Conservation (phyloP, 108 stramenopile species). For the Poteriospumella lacustris region DNA sequence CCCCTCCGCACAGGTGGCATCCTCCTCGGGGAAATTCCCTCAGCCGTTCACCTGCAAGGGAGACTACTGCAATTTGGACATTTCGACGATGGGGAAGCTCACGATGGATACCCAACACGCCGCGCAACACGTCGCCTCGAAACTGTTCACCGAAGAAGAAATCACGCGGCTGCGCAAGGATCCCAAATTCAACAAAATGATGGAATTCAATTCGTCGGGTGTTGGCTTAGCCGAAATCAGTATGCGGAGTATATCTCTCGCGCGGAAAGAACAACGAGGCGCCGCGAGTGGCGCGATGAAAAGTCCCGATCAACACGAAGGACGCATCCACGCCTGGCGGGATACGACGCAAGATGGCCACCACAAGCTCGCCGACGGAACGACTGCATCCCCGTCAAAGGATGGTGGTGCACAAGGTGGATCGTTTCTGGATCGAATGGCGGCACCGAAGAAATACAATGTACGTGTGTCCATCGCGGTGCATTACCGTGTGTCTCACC, state of each 20-base stretch:
- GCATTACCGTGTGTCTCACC: too few relatives aligned
- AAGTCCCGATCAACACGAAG: too few relatives aligned
- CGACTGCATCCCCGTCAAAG: too few relatives aligned
- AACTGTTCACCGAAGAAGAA: constrained; percentile 15
- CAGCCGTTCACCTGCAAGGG: constrained; percentile 17
- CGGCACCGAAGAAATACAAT: too few relatives aligned
- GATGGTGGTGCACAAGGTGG: too few relatives aligned
- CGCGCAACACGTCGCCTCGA: neutral
- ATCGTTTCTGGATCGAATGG: too few relatives aligned
- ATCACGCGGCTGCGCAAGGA: neutral
- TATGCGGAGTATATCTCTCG: neutral
- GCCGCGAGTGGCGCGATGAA: too few relatives aligned
- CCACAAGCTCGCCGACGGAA: too few relatives aligned
- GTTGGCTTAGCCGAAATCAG: constrained; percentile 2
- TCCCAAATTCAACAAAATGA: constrained; percentile 10
- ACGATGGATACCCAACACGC: neutral
- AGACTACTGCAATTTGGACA: constrained; percentile 12
- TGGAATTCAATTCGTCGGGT: constrained; percentile 9
- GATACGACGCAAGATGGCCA: too few relatives aligned
- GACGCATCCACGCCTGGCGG: too few relatives aligned
- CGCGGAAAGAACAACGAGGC: constrained; percentile 25
- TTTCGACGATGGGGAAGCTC: neutral
- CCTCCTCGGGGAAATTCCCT: neutral
- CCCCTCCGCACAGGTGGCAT: neutral
- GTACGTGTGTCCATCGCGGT: too few relatives aligned